Evolutionary conservation across 1,284 basidiomycete species (phyloP).

Genomic region (Golubevia pallescens): DNA sequence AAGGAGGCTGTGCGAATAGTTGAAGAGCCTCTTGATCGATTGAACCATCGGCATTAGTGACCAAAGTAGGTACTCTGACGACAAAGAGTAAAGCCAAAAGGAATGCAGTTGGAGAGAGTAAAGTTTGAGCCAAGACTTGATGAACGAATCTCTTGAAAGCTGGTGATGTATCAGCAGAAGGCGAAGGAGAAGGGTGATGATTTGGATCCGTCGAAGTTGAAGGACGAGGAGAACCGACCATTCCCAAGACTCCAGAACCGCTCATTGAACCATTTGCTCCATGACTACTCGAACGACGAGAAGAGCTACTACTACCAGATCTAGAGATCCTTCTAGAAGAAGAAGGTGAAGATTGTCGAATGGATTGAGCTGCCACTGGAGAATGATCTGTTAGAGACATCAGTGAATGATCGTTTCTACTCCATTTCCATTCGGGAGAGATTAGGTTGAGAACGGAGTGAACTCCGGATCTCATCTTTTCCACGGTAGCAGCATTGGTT

Average conservation of each 20-base stretch:
- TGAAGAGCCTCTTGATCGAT: slow-evolving; percentile 42
- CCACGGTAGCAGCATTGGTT: too few relatives aligned
- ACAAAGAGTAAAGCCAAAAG: slow-evolving; percentile 51
- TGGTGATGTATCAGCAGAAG: slow-evolving; percentile 11
- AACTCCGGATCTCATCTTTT: slow-evolving; percentile 6
- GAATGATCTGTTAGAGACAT: slow-evolving; percentile 18
- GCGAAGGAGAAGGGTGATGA: too few relatives aligned
- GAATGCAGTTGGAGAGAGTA: slow-evolving; percentile 54
- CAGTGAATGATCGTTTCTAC: slow-evolving; percentile 33
- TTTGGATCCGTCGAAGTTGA: too few relatives aligned
- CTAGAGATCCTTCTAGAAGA: too few relatives aligned
- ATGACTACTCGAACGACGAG: too few relatives aligned
- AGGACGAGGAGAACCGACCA: too few relatives aligned
- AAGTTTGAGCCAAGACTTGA: slow-evolving; percentile 57
- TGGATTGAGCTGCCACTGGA: too few relatives aligned
- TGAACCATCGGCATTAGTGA: slow-evolving; percentile 23
- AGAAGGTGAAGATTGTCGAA: too few relatives aligned
- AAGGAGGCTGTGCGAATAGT: slow-evolving; percentile 51
- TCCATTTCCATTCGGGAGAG: slow-evolving; percentile 43
- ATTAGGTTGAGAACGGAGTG: slow-evolving; percentile 34
- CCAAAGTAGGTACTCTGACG: slow-evolving; percentile 36
- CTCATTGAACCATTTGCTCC: too few relatives aligned
- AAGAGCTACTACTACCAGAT: too few relatives aligned
- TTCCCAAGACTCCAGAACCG: too few relatives aligned
- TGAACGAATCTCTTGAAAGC: slow-evolving; percentile 57